phyloP scores from a whole-genome alignment of 228 moss, liverwort and hornwort species.

The Sphagnum magellanicum region DNA sequence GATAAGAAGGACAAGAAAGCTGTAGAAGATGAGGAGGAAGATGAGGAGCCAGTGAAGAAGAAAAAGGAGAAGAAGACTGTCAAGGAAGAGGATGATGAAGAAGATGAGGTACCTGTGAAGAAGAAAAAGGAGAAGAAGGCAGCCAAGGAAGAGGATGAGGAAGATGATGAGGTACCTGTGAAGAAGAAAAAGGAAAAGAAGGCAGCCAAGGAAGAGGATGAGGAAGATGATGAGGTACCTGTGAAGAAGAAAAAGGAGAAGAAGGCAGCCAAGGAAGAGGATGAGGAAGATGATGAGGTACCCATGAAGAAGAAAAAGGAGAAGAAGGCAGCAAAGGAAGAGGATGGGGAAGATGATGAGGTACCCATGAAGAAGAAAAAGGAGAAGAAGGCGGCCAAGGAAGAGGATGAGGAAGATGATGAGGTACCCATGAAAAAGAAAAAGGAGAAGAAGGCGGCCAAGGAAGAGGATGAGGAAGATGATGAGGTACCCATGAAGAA shows the following conservation, averaged over 20 bases:
- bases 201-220: too few relatives aligned
- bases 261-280: not conserved
- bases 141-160: not conserved
- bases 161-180: not conserved
- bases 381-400: slow-evolving; percentile 22
- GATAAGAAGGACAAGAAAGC: slow-evolving; percentile 2
- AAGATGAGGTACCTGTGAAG: not conserved
- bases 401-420: slow-evolving; percentile 15
- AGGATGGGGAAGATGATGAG: too few relatives aligned
- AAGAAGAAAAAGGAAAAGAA: not conserved
- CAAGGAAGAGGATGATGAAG: not conserved
- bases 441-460: too few relatives aligned
- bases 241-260: not conserved
- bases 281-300: not conserved
- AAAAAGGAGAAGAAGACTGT: slow-evolving; percentile 4
- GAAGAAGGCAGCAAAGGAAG: too few relatives aligned
- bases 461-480: too few relatives aligned
- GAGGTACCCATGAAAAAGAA: too few relatives aligned
- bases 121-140: slow-evolving; percentile 1
- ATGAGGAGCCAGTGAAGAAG: too few relatives aligned
- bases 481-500: too few relatives aligned
- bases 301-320: not conserved
- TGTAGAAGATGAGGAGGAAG: too few relatives aligned
- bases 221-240: too few relatives aligned
- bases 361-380: slow-evolving; percentile 1